Conservation (phyloP, 2,329 filamentous ascomycete genomes). For the Fusarium sp. region DNA sequence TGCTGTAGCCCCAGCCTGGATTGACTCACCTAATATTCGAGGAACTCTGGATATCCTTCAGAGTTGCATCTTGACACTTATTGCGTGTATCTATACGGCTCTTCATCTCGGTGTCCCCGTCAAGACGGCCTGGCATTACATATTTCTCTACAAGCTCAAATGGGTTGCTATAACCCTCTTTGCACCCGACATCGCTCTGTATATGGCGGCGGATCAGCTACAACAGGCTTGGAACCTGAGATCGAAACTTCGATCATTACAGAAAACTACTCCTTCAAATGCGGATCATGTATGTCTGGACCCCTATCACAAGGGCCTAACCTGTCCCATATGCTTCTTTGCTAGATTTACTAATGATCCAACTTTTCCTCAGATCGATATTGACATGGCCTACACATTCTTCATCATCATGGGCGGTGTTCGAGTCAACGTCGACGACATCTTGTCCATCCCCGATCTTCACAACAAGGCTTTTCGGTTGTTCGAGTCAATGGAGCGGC, state of each 20-base stretch:
- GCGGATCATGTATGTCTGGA: background rate
- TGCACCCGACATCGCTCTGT: slow-evolving; percentile 48
- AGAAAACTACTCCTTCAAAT: background rate
- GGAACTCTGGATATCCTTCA: slow-evolving; percentile 43
- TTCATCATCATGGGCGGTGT: slow-evolving; percentile 48
- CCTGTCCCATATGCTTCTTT: background rate
- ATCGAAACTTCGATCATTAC: background rate
- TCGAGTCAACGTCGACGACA: slow-evolving; percentile 16
- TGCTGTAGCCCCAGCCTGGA: background rate
- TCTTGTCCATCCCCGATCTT: slow-evolving; percentile 4
- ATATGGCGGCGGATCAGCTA: slow-evolving; percentile 34
- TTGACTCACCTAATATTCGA: background rate
- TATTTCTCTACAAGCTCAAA: slow-evolving; percentile 32
- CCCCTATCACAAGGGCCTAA: background rate
- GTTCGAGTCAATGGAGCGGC: background rate
- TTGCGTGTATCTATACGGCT: slow-evolving; percentile 51
- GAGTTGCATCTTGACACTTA: slow-evolving; percentile 49
- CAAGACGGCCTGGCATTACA: slow-evolving; percentile 1
- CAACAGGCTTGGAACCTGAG: slow-evolving; percentile 15
- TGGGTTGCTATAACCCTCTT: slow-evolving; percentile 48
- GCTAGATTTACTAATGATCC: background rate
- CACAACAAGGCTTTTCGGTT: background rate
- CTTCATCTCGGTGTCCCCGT: slow-evolving; percentile 52
- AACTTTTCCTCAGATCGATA: background rate
- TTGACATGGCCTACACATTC: slow-evolving; percentile 41